Evolutionary conservation across 352 stramenopile genomes (phyloP).

Genomic region (Globisporangium mamillatum): DNA sequence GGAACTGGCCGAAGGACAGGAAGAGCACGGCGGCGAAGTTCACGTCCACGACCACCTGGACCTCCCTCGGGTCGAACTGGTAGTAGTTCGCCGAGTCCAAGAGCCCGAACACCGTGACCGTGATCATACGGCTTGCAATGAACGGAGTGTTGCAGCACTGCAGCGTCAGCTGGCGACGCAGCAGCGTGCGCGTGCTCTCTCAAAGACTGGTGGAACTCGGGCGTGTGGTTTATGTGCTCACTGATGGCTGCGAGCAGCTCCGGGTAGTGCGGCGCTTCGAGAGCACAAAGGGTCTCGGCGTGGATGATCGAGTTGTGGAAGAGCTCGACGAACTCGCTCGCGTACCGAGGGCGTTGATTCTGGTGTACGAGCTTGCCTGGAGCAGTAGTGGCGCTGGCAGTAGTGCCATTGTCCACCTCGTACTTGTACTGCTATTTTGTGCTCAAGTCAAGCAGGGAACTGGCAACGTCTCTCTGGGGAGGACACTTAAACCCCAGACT

Average conservation of each 20-base stretch:
- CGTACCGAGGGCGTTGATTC: slow-evolving; percentile 6
- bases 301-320: slow-evolving; percentile 26
- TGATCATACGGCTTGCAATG: slow-evolving; percentile 9
- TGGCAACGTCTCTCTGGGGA: slow-evolving; percentile 15
- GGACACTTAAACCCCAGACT: slow-evolving; percentile 16
- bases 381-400: too few species aligned
- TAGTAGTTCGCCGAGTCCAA: slow-evolving; percentile 17
- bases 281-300: slow-evolving; percentile 13
- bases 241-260: slow-evolving; percentile 20
- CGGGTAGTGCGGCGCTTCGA: slow-evolving; percentile 17
- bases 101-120: slow-evolving; percentile 15
- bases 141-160: slow-evolving; percentile 25
- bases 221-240: slow-evolving; percentile 29
- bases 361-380: not conserved
- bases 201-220: slow-evolving; percentile 32
- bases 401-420: not conserved
- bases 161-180: slow-evolving; percentile 51
- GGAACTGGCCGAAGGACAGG: slow-evolving; percentile 12
- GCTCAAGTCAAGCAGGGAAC: slow-evolving; percentile 18
- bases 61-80: slow-evolving; percentile 9
- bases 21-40: slow-evolving; percentile 18
- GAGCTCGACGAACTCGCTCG: slow-evolving; percentile 33
- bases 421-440: slow-evolving; percentile 21
- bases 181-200: slow-evolving; percentile 22
- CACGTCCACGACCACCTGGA: slow-evolving; percentile 14